Evolutionary conservation across 371 early-diverging fungal genomes (phyloP), one percentile per base, ranked within the genome.

Genomic region (Mortierella sp.): DNA sequence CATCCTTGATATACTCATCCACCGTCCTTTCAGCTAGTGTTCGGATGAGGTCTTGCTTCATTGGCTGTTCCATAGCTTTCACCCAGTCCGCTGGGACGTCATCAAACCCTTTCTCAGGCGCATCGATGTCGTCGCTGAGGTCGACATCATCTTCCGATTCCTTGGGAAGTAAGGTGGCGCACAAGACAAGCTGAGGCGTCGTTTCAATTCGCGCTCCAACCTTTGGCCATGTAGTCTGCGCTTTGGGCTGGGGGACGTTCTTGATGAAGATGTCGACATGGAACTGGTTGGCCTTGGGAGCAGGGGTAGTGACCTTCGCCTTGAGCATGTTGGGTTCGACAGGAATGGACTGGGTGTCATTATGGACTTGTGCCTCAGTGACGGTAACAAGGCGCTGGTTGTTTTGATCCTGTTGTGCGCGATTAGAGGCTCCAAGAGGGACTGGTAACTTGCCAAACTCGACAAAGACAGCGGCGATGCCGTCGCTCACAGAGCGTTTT

Each of bases 181-280:
- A 75, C 38, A 45, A n/a, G 2, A 6, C 68, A 14, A 75, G 52
- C 26, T 75, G 76, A n/a, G 65, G n/a, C 3, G 52, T 75, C 16
- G 48, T n/a, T 28, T 28, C 10, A 38, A 75, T 48, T 19, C 76
- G 50, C 1, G 42, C 52, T 24, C 42, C 70, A 14, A 68, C 44
- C 44, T 68, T 50, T 63, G 76, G 76, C 38, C 68, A 68, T 68
- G 38, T 7, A 16, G 24, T 42, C 7, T n/a, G 68, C 38, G 42
- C 6, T 8, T 16, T 57, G 2, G 57, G 54, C 58, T 57, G 57
- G 24, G 44, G n/a, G 0, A 44, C 13, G 28, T 74, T 74, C 58
- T 26, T 44, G 38, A 58, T 34, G 45, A 74, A 74, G 42, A 74
- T 74, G 21, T 58, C 26, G n/a, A 38, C 44, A 13, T 52, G 54